These are phyloP conservation scores for Mycena haematopus DNA, from an alignment of 768 basidiomycete genomes.

Conservation along the genomic window DNA sequence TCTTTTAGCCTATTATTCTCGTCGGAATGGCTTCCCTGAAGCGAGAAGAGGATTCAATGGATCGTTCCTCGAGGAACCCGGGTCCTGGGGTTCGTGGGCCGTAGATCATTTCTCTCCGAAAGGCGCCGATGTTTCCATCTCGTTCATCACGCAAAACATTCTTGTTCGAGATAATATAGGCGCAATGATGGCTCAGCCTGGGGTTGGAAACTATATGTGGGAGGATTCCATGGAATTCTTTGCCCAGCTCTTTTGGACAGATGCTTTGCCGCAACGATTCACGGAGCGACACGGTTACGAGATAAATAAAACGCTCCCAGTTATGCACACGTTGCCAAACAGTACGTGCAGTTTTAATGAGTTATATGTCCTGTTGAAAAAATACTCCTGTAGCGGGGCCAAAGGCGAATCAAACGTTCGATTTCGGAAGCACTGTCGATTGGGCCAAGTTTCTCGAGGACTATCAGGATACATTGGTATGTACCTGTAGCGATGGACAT, in stretches of 20 bases:
- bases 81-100: slow-evolving; percentile 29
- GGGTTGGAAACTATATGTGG: slow-evolving; percentile 30
- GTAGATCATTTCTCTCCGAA: slow-evolving; percentile 29
- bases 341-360: slow-evolving; percentile 6
- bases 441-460: slow-evolving; percentile 28
- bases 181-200: slow-evolving; percentile 21
- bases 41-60: slow-evolving; percentile 26
- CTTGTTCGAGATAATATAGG: slow-evolving; percentile 21
- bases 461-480: slow-evolving; percentile 29
- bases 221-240: slow-evolving; percentile 30
- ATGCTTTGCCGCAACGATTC: slow-evolving; percentile 24
- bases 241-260: slow-evolving; percentile 29
- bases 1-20: slow-evolving; percentile 27
- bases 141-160: slow-evolving; percentile 27
- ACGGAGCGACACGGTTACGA: slow-evolving; percentile 30
- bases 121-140: slow-evolving; percentile 24
- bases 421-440: slow-evolving; percentile 23
- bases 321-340: slow-evolving; percentile 18
- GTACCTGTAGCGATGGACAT: not conserved
- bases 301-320: slow-evolving; percentile 27
- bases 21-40: slow-evolving; percentile 28
- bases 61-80: slow-evolving; percentile 18
- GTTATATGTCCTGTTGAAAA: not conserved
- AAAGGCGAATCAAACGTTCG: slow-evolving; percentile 21
- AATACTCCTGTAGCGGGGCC: not conserved